These are phyloP conservation scores for Cordyceps cicadae DNA, from an alignment of 2,329 filamentous ascomycete species.

Conservation along the genomic window DNA sequence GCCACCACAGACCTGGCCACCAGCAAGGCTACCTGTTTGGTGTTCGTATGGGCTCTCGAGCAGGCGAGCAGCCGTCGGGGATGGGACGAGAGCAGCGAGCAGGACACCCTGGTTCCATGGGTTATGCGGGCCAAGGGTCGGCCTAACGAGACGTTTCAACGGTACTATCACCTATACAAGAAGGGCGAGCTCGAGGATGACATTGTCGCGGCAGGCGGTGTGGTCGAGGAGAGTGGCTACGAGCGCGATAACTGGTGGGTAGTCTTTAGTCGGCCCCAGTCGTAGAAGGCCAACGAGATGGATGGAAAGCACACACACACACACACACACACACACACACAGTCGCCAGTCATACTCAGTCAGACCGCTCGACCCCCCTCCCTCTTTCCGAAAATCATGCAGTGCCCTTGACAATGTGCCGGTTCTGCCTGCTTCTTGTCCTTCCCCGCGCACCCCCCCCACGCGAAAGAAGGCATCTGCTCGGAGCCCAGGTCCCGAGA, in stretches of 20 bases:
- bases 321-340: neutral
- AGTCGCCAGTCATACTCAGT: neutral
- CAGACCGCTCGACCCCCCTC: neutral
- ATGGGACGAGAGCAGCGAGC: constrained; percentile 74
- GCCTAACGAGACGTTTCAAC: constrained; percentile 58
- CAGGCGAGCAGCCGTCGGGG: constrained; percentile 78
- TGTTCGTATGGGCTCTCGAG: constrained; percentile 95
- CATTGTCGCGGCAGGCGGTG: constrained; percentile 64
- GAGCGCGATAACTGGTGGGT: constrained; percentile 99
- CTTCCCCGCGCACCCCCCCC: neutral
- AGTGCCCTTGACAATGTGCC: neutral
- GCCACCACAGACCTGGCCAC: constrained; percentile 1
- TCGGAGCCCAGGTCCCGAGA: neutral
- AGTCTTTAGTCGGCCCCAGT: constrained; percentile 37
- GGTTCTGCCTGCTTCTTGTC: neutral
- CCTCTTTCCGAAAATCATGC: neutral
- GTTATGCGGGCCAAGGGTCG: constrained; percentile 47
- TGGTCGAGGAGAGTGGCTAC: constrained; percentile 72
- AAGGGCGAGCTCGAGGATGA: constrained; percentile 81
- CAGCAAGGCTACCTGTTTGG: constrained; percentile 54
- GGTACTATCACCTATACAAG: constrained; percentile 91
- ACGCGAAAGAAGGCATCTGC: neutral
- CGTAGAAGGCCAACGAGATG: neutral
- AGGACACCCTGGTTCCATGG: constrained; percentile 96
- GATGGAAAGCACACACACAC: neutral